Percentiles rank a stretch among this genome's conserved stretches.
These are phyloP conservation scores for Leccinum boreale DNA, from an alignment of 768 basidiomycete species.

Conservation along the genomic window DNA sequence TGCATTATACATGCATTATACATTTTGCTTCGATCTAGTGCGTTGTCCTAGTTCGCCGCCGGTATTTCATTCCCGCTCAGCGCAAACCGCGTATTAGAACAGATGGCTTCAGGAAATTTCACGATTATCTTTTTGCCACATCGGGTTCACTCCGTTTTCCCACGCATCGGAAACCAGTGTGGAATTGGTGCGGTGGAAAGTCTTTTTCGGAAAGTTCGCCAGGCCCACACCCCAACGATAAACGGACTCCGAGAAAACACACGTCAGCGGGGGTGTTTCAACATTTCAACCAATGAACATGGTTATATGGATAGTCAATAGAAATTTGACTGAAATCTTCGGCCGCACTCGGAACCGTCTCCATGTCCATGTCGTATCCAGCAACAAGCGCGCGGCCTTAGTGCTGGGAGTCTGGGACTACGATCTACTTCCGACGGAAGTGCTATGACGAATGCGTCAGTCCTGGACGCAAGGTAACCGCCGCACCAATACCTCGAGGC, in stretches of 20 bases:
- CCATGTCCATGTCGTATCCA: conserved; percentile 6
- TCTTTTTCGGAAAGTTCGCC: conserved; percentile 18
- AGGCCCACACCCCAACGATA: conserved; percentile 19
- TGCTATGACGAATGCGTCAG: conserved; percentile 27
- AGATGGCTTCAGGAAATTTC: conserved; percentile 71
- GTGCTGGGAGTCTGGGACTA: conserved; percentile 12
- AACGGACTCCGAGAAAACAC: conserved; percentile 26
- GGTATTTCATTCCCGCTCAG: conserved; percentile 48
- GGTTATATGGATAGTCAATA: conserved; percentile 31
- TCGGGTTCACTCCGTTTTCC: conserved; percentile 24
- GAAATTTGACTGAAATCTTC: conserved; percentile 20
- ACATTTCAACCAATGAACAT: conserved; percentile 21
- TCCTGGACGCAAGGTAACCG: conserved; percentile 27
- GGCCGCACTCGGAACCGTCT: conserved; percentile 23
- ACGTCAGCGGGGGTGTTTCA: conserved; percentile 26
- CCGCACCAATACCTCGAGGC: conserved; percentile 35
- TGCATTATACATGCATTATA: conserved; percentile 78
- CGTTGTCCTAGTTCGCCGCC: conserved; percentile 37
- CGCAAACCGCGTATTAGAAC: conserved; percentile 81
- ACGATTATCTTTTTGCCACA: conserved; percentile 68
- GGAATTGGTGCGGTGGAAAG: conserved; percentile 18
- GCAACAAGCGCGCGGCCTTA: conserved; percentile 18
- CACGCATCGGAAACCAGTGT: conserved; percentile 20
- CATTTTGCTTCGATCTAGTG: too few species aligned
- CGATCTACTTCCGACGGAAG: conserved; percentile 25